Evolutionary conservation across 2,329 filamentous ascomycete species (phyloP).

Genomic region (Chrysoporthe deuterocubensis): DNA sequence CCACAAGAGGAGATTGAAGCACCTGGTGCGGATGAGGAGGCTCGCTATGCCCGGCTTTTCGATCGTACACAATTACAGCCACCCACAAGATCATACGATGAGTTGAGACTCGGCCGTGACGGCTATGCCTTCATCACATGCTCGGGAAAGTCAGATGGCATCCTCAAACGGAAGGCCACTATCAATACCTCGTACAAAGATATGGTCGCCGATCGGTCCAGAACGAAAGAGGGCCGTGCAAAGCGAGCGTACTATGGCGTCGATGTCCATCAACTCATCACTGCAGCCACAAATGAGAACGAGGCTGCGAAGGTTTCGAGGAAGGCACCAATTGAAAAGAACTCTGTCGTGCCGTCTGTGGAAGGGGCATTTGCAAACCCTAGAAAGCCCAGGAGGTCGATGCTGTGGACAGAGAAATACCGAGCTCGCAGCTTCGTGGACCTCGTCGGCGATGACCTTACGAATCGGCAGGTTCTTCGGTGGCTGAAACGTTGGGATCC

Average conservation of each 20-base stretch:
- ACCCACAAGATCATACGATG: conserved; percentile 20
- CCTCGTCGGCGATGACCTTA: conserved; percentile 90
- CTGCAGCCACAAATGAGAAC: conserved; percentile 67
- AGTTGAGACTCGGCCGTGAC: conserved; percentile 27
- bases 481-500: conserved; percentile 97
- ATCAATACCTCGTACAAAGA: conserved; percentile 63
- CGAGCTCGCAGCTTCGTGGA: conserved; percentile 90
- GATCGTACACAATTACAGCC: conserved; percentile 31
- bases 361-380: conserved; percentile 39
- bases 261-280: conserved; percentile 83
- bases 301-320: conserved; percentile 37
- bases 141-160: conserved; percentile 58
- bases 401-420: conserved; percentile 98
- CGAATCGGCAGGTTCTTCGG: conserved; percentile 84
- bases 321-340: conserved; percentile 35
- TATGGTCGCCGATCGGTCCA: conserved; percentile 70
- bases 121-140: conserved; percentile 56
- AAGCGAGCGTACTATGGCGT: conserved; percentile 87
- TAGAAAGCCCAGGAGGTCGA: conserved; percentile 53
- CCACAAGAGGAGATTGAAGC: background rate
- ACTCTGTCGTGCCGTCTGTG: conserved; percentile 46
- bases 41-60: conserved; percentile 32
- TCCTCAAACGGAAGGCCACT: conserved; percentile 57
- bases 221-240: conserved; percentile 68
- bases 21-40: conserved; percentile 22